Conservation (phyloP, 169 alveolate species). For the Plasmodium vinckei region DNA sequence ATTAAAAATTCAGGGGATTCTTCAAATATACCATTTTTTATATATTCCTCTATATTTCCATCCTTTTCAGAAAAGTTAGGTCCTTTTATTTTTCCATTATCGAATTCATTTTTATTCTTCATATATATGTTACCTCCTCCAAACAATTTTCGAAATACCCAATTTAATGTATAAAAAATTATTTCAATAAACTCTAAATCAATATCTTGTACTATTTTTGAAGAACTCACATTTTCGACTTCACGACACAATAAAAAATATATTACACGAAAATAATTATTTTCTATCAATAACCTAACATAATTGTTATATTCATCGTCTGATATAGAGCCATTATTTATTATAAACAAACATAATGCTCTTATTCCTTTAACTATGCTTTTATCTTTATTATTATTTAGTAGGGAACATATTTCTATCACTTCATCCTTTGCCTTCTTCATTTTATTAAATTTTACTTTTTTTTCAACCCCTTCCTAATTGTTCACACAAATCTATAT, state of each 20-base stretch:
- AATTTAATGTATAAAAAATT: slow-evolving; percentile 51
- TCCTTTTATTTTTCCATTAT: not conserved
- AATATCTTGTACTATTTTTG: not conserved
- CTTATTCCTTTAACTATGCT: slow-evolving; percentile 24
- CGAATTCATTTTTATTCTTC: not conserved
- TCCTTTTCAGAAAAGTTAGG: not conserved
- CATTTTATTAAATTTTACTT: slow-evolving; percentile 14
- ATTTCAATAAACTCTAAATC: slow-evolving; percentile 43
- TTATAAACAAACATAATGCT: slow-evolving; percentile 25
- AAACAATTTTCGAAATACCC: slow-evolving; percentile 47
- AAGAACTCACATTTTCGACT: slow-evolving; percentile 11
- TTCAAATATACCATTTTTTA: slow-evolving; percentile 5
- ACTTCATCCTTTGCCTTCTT: not conserved
- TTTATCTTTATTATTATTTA: slow-evolving; percentile 33
- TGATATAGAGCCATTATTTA: slow-evolving; percentile 1
- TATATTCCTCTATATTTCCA: not conserved
- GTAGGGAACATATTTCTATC: slow-evolving; percentile 33
- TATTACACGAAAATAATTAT: slow-evolving; percentile 38
- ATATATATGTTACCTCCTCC: not conserved
- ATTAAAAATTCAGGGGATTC: slow-evolving; percentile 6
- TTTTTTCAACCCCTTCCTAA: not conserved
- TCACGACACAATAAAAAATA: slow-evolving; percentile 12
- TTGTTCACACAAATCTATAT: not conserved
- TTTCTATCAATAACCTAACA: slow-evolving; percentile 33
- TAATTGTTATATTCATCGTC: slow-evolving; percentile 19